These are phyloP conservation scores for Trichoderma oligosporum DNA, from an alignment of 2,329 filamentous ascomycete genomes.

Conservation along the genomic window DNA sequence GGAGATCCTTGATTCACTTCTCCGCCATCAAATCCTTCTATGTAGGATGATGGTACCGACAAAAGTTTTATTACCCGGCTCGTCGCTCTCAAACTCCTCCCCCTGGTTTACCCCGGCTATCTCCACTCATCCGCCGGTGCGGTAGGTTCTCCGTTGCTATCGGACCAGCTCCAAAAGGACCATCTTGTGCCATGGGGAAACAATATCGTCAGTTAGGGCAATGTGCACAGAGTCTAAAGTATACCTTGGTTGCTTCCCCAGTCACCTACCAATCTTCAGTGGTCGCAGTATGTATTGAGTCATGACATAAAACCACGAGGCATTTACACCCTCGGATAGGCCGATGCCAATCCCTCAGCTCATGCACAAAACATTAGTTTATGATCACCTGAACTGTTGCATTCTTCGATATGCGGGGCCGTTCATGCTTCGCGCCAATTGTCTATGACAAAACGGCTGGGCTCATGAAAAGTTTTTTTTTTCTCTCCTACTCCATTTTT, in stretches of 20 bases:
- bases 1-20: not conserved
- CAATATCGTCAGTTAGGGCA: not conserved
- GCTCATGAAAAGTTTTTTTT: not conserved
- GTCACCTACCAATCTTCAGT: not conserved
- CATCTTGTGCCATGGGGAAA: not conserved
- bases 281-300: not conserved
- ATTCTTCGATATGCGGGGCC: not conserved
- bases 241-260: not conserved
- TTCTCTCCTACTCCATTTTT: not conserved
- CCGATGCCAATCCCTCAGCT: not conserved
- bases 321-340: slow-evolving; percentile 12
- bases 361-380: not conserved
- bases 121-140: not conserved
- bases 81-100: not conserved
- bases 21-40: not conserved
- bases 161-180: not conserved
- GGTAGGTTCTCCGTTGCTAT: not conserved
- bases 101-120: not conserved
- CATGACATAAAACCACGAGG: slow-evolving; percentile 9
- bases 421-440: not conserved
- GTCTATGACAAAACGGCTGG: not conserved
- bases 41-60: not conserved
- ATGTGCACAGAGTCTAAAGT: not conserved
- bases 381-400: not conserved
- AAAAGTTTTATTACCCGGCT: not conserved